A percentile compares a stretch with the other conserved stretches of the same genome.
Evolutionary conservation across 768 basidiomycete species (phyloP).

Genomic region (Lactarius akahatsu): DNA sequence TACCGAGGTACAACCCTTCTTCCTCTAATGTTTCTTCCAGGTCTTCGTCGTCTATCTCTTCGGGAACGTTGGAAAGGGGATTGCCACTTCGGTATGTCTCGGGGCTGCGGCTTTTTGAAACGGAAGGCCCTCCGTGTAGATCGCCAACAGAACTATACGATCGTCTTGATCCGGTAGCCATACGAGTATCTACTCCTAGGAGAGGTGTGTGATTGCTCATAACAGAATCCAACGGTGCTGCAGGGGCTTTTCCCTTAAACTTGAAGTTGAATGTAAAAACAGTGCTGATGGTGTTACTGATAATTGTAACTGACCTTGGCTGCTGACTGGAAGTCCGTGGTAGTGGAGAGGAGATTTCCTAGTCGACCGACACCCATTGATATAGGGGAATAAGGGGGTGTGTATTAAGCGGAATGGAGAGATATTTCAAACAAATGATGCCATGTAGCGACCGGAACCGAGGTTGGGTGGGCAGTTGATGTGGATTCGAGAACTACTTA

Average conservation of each 20-base stretch:
- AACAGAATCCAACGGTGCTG: neutral
- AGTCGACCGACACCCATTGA: conserved; percentile 12
- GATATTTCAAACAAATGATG: conserved; percentile 5
- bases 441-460: conserved; percentile 10
- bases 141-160: conserved; percentile 25
- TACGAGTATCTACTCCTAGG: conserved; percentile 20
- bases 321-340: neutral
- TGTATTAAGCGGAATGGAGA: neutral
- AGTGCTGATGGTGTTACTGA: neutral
- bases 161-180: conserved; percentile 5
- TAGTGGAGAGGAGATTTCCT: conserved; percentile 14
- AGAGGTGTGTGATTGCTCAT: conserved; percentile 11
- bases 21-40: conserved; percentile 24
- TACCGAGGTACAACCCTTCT: conserved; percentile 28
- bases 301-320: conserved; percentile 10
- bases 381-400: neutral
- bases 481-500: too few relatives aligned
- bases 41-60: conserved; percentile 24
- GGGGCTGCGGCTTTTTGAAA: conserved; percentile 10
- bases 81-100: conserved; percentile 21
- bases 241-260: conserved; percentile 25
- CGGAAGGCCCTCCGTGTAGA: neutral
- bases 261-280: neutral
- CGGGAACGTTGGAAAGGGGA: conserved; percentile 23
- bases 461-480: neutral